These are phyloP conservation scores for Adiantum capillusveneris DNA, from an alignment of 75 land plant genomes.

Conservation along the genomic window DNA sequence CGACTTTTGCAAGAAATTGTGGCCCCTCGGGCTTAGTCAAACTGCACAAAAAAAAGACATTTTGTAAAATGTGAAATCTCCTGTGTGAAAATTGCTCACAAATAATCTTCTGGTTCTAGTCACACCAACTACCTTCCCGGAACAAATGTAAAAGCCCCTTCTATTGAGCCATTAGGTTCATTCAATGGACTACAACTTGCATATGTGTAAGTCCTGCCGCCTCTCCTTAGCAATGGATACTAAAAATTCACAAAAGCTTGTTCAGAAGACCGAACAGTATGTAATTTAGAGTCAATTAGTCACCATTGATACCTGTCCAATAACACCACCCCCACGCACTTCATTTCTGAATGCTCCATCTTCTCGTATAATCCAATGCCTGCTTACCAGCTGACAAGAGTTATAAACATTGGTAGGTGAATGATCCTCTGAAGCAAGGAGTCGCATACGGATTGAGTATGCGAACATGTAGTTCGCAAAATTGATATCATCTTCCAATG, in stretches of 20 bases:
- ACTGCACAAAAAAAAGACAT: slow-evolving; percentile 24
- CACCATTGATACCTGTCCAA: slow-evolving; percentile 57
- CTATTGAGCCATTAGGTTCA: slow-evolving; percentile 54
- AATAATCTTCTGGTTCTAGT: not conserved
- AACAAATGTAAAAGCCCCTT: slow-evolving; percentile 81
- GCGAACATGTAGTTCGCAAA: slow-evolving; percentile 40
- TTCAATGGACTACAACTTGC: slow-evolving; percentile 58
- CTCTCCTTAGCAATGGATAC: slow-evolving; percentile 57
- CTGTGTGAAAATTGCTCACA: not conserved
- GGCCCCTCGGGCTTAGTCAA: slow-evolving; percentile 48
- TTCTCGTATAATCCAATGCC: slow-evolving; percentile 78
- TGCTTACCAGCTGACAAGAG: slow-evolving; percentile 66
- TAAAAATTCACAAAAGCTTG: slow-evolving; percentile 19
- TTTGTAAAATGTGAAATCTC: not conserved
- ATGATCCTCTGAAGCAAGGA: slow-evolving; percentile 39
- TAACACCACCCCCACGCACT: slow-evolving; percentile 63
- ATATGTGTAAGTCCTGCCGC: slow-evolving; percentile 60
- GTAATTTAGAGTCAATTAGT: not conserved
- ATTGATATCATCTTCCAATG: slow-evolving; percentile 15
- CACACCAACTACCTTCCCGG: slow-evolving; percentile 73
- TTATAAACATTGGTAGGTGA: slow-evolving; percentile 24
- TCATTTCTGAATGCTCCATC: slow-evolving; percentile 45
- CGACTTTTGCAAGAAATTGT: slow-evolving; percentile 56
- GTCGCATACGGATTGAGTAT: slow-evolving; percentile 79
- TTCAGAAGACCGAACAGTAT: not conserved